phyloP scores from a whole-genome alignment of 805 yeast species.

The Kuraishia ogatae region DNA sequence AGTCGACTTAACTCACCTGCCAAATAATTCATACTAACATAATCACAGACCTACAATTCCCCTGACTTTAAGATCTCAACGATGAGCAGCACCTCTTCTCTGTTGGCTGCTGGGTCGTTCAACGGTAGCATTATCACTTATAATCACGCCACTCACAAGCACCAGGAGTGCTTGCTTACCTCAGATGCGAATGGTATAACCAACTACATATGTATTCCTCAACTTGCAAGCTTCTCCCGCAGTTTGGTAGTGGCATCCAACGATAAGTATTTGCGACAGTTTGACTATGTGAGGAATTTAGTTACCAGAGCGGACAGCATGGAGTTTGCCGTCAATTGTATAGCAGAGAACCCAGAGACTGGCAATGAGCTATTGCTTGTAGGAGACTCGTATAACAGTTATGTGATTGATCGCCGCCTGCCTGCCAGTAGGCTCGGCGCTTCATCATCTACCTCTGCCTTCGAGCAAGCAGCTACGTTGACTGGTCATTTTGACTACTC shows the following conservation, averaged over 20 bases:
- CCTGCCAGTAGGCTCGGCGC: slow-evolving; percentile 4
- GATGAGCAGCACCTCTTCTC: slow-evolving; percentile 30
- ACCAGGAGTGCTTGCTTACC: slow-evolving; percentile 31
- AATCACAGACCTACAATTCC: slow-evolving; percentile 14
- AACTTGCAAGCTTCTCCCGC: slow-evolving; percentile 11
- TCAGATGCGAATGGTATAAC: slow-evolving; percentile 39
- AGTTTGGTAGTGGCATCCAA: slow-evolving; percentile 40
- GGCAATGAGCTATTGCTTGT: slow-evolving; percentile 32
- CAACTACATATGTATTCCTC: slow-evolving; percentile 34
- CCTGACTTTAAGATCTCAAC: slow-evolving; percentile 34
- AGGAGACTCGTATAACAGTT: slow-evolving; percentile 38
- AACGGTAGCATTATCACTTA: slow-evolving; percentile 39
- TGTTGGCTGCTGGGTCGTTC: slow-evolving; percentile 44
- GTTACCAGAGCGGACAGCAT: slow-evolving; percentile 13
- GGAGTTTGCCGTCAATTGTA: slow-evolving; percentile 44
- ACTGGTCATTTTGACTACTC: slow-evolving; percentile 47
- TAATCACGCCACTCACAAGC: slow-evolving; percentile 18
- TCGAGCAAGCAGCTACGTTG: neutral
- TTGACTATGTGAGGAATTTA: slow-evolving; percentile 24
- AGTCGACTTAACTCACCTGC: slow-evolving; percentile 12
- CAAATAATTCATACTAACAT: neutral
- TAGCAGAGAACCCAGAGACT: slow-evolving; percentile 31
- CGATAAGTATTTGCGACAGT: slow-evolving; percentile 32
- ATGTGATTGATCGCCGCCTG: slow-evolving; percentile 35
- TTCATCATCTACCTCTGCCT: neutral